Conservation (phyloP, 2,329 filamentous ascomycete genomes). For the Arachnomyces sp. region DNA sequence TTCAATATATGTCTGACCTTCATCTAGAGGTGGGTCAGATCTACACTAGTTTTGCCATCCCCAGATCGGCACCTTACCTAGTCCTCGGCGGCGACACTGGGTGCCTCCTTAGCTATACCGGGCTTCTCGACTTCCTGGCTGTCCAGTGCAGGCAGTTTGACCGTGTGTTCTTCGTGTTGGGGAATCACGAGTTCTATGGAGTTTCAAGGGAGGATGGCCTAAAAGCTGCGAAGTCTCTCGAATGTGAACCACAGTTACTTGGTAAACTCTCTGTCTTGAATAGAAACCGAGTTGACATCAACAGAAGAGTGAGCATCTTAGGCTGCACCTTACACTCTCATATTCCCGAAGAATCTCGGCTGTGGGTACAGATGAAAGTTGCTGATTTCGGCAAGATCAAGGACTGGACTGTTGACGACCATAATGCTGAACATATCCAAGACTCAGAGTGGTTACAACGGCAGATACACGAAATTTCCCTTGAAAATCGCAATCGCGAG, state of each 20-base stretch:
- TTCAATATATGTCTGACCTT: slow-evolving; percentile 22
- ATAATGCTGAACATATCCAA: slow-evolving; percentile 40
- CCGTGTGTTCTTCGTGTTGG: slow-evolving; percentile 23
- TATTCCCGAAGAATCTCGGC: slow-evolving; percentile 34
- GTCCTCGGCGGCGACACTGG: slow-evolving; percentile 28
- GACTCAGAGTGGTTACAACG: slow-evolving; percentile 46
- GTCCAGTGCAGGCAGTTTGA: slow-evolving; percentile 19
- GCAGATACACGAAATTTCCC: slow-evolving; percentile 21
- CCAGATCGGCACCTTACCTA: slow-evolving; percentile 13
- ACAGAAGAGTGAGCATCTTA: slow-evolving; percentile 38
- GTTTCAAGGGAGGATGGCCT: too few species aligned
- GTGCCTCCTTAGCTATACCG: slow-evolving; percentile 16
- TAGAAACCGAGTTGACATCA: not conserved
- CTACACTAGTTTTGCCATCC: slow-evolving; percentile 17
- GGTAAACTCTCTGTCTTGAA: too few species aligned
- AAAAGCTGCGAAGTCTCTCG: too few species aligned
- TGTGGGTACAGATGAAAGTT: slow-evolving; percentile 37
- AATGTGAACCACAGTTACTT: too few species aligned
- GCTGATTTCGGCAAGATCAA: slow-evolving; percentile 48
- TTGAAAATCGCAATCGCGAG: slow-evolving; percentile 1
- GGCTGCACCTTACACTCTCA: slow-evolving; percentile 51
- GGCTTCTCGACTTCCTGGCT: slow-evolving; percentile 18
- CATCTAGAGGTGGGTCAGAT: slow-evolving; percentile 20
- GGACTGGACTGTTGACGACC: slow-evolving; percentile 43
- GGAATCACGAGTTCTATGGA: slow-evolving; percentile 30